Evolutionary conservation across 139 green algal species (phyloP), one percentile per base, ranked within the genome.

Genomic region (Closterium sp.): DNA sequence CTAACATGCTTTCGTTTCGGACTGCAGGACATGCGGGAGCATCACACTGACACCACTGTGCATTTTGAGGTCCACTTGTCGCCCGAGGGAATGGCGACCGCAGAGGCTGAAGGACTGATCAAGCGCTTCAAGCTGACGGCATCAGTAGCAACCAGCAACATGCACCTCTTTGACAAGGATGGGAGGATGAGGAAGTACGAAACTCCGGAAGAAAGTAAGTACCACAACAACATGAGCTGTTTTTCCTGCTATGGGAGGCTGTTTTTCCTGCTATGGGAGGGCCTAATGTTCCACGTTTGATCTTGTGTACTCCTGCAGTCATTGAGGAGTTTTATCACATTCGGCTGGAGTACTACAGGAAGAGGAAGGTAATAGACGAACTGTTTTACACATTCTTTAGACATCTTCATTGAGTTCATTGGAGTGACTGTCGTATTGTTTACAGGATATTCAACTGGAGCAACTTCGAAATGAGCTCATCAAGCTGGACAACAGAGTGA

Each of bases 141-240:
- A 89, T 98, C 97, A 90, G 96, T 99, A 45, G 85, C 89, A 84
- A 98, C 97, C 38, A 93, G 96, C 94, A 99, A 99, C 97, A 99
- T 99, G 98, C 97, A 98, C 96, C 96, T 99, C 84, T 99, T 99
- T 95, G 96, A 98, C 93, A 85, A 92, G 79, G 94, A 98, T 19
- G 98, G 98, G 84, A 21, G 95, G 2, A 99, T 99, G 95, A 97
- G 96, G 94, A 97, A 97, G 91, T 99, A 99, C 92, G 93, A 96
- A 45, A 95, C 91, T 24, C 96, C 98, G 0, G 97, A 99, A 94
- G 93, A 97, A 84, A 98, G 93, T 94, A 94, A 87, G 79, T 9
- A 31, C 2, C 79, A n/a, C 11, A 22, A 7, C 2, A 92, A 90
- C 30, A 38, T 38, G 2, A 38, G 32, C 32, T 38, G 32, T 38